Percentiles rank a stretch among this genome's conserved stretches.
Conservation (phyloP, 1,284 basidiomycete species). For the Paramarasmius palmivorus region DNA sequence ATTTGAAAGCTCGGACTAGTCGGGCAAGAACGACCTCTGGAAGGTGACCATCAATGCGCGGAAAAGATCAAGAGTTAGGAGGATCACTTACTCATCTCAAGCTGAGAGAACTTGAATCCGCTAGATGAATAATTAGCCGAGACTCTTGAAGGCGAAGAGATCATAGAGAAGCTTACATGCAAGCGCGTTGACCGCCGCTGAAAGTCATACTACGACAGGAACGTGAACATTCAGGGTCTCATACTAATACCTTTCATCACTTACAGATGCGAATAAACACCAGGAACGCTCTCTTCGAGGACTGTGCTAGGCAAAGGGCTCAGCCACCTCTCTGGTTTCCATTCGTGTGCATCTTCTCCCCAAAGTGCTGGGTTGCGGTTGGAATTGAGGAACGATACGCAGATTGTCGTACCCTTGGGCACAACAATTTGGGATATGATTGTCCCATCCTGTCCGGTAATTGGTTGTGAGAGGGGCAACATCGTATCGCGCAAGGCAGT, state of each 20-base stretch:
- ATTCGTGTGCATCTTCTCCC: constrained; percentile 33
- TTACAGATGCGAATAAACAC: constrained; percentile 16
- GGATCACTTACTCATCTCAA: constrained; percentile 30
- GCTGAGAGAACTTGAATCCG: constrained; percentile 31
- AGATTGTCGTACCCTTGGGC: constrained; percentile 23
- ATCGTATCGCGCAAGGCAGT: constrained; percentile 21
- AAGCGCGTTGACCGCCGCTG: too few relatives aligned
- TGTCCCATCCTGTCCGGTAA: constrained; percentile 26
- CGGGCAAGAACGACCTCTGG: too few relatives aligned
- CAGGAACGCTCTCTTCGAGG: constrained; percentile 8
- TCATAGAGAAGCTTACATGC: too few relatives aligned
- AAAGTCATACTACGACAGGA: too few relatives aligned
- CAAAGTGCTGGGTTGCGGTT: constrained; percentile 32
- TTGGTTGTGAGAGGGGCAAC: constrained; percentile 21
- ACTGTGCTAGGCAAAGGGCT: constrained; percentile 23
- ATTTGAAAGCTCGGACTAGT: too few relatives aligned
- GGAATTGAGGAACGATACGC: constrained; percentile 24
- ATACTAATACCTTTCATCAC: neutral
- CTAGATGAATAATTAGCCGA: too few relatives aligned
- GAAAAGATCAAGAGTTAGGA: too few relatives aligned
- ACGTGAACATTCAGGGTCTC: too few relatives aligned
- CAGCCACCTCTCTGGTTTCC: constrained; percentile 36
- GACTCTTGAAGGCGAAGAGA: too few relatives aligned
- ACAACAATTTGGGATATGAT: constrained; percentile 24
- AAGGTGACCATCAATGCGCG: too few relatives aligned